Conservation (phyloP, 495 filamentous ascomycete genomes). For the Beverwykella pulmonaria region DNA sequence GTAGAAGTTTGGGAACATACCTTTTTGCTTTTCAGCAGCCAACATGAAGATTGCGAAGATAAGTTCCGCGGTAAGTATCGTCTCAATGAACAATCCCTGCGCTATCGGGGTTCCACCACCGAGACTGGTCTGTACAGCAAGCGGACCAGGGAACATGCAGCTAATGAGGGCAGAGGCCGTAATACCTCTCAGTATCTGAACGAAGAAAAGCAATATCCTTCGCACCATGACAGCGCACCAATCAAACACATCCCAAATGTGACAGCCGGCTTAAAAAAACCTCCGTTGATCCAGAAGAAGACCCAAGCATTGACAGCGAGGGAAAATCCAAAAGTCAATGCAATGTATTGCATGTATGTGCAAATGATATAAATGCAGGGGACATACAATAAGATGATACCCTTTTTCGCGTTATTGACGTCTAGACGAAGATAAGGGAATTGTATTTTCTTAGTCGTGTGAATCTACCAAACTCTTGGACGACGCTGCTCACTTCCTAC, state of each 20-base stretch:
- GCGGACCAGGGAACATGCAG: conserved; percentile 62
- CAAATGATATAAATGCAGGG: too few relatives aligned
- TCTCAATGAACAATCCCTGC: conserved; percentile 77
- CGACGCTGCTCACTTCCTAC: too few relatives aligned
- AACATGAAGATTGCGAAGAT: conserved; percentile 82
- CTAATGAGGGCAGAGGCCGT: conserved; percentile 63
- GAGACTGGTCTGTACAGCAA: conserved; percentile 64
- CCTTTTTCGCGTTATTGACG: too few relatives aligned
- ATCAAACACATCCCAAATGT: conserved; percentile 61
- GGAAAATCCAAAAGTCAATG: conserved; percentile 72
- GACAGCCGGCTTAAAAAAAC: conserved; percentile 80
- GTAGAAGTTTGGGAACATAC: background rate
- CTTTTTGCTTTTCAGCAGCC: conserved; percentile 80
- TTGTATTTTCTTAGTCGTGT: too few relatives aligned
- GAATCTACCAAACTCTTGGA: too few relatives aligned
- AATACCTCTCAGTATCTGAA: conserved; percentile 63
- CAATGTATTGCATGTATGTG: conserved; percentile 68
- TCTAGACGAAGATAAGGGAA: too few relatives aligned
- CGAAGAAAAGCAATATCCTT: conserved; percentile 54
- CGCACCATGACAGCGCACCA: conserved; percentile 59
- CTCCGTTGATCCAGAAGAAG: conserved; percentile 79
- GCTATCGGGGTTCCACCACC: conserved; percentile 58
- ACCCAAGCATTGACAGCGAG: conserved; percentile 82
- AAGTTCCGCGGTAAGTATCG: conserved; percentile 76
- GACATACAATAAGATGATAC: too few relatives aligned